Conservation (phyloP, 192 early-diverging fungal genomes). For the Phlyctochytrium arcticum region DNA sequence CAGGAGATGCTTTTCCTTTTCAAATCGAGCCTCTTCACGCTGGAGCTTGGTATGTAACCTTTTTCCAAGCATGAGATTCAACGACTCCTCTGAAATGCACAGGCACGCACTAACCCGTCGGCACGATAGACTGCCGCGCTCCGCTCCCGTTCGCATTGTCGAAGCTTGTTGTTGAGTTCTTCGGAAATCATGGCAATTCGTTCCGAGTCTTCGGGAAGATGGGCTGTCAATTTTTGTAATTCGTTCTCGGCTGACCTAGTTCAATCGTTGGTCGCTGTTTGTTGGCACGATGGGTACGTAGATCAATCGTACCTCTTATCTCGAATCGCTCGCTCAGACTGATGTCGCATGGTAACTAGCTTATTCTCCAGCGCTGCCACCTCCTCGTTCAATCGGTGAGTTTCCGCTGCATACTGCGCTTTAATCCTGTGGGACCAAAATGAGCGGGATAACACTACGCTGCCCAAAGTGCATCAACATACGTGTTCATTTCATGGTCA, state of each 20-base stretch:
- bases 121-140: slow-evolving; percentile 27
- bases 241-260: slow-evolving; percentile 44
- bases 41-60: slow-evolving; percentile 32
- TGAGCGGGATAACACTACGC: not conserved
- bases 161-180: slow-evolving; percentile 35
- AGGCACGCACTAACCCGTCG: slow-evolving; percentile 20
- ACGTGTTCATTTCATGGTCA: slow-evolving; percentile 33
- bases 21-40: slow-evolving; percentile 39
- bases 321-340: slow-evolving; percentile 43
- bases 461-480: not conserved
- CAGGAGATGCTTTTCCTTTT: slow-evolving; percentile 43
- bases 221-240: slow-evolving; percentile 39
- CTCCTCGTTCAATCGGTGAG: slow-evolving; percentile 26
- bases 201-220: slow-evolving; percentile 45
- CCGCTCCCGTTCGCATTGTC: slow-evolving; percentile 34
- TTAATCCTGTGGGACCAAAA: slow-evolving; percentile 26
- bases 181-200: slow-evolving; percentile 38
- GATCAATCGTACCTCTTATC: slow-evolving; percentile 35
- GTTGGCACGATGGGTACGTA: too few species aligned
- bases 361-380: slow-evolving; percentile 33
- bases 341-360: slow-evolving; percentile 19
- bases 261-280: too few species aligned
- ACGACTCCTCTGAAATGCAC: not conserved
- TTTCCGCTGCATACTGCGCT: slow-evolving; percentile 28
- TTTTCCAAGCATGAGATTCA: not conserved